A percentile compares a stretch with the other conserved stretches of the same genome.
Evolutionary conservation across 495 filamentous ascomycete species (phyloP).

Genomic region (Penicillium parvum): DNA sequence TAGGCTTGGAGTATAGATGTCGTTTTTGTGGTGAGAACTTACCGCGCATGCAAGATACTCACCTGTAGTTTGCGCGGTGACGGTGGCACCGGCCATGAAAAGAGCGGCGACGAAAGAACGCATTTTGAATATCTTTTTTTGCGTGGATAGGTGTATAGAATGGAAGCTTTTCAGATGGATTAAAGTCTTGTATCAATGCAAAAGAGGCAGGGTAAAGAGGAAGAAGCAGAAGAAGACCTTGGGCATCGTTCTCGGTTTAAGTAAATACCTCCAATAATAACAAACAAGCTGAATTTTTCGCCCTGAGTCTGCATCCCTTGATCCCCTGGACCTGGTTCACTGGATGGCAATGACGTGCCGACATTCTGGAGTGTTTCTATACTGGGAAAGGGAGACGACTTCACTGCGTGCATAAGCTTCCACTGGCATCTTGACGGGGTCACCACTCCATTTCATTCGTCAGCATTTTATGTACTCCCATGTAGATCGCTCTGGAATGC

Average conservation of each 20-base stretch:
- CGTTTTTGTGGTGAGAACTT: neutral
- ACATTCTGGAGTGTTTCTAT: constrained; percentile 13
- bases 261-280: constrained; percentile 6
- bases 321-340: constrained; percentile 2
- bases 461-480: too few species aligned
- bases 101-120: constrained; percentile 19
- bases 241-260: constrained; percentile 9
- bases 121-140: constrained; percentile 10
- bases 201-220: neutral
- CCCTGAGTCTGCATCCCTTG: constrained; percentile 17
- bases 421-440: constrained; percentile 9
- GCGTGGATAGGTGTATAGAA: neutral
- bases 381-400: neutral
- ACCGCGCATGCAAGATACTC: constrained; percentile 17
- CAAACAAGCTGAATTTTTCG: constrained; percentile 10
- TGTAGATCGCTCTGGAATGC: constrained; percentile 21
- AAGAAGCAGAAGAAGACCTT: neutral
- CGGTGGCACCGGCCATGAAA: constrained; percentile 14
- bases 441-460: too few species aligned
- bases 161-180: neutral
- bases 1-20: constrained; percentile 1
- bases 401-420: constrained; percentile 11
- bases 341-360: constrained; percentile 14
- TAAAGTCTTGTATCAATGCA: neutral
- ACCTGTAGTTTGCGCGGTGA: constrained; percentile 2